These are phyloP conservation scores for Leccinum fallax DNA, from an alignment of 1,284 basidiomycete genomes.

Conservation along the genomic window DNA sequence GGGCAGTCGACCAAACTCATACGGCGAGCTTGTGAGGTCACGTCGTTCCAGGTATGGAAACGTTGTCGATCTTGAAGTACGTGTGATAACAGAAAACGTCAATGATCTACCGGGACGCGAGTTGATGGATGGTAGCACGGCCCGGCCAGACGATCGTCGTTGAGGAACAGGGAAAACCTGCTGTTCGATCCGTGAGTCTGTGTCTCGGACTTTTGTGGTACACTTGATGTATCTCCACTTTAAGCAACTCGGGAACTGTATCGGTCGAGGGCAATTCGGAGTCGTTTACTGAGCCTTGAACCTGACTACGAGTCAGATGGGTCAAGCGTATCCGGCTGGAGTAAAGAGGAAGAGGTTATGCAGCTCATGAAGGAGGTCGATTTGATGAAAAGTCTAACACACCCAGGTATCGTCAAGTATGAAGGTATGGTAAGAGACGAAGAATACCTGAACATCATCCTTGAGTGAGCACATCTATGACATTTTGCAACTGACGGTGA, in stretches of 20 bases:
- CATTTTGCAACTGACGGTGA: slow-evolving; percentile 13
- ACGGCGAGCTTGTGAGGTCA: slow-evolving; percentile 61
- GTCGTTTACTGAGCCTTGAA: slow-evolving; percentile 96
- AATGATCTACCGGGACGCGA: slow-evolving; percentile 66
- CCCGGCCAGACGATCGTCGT: slow-evolving; percentile 77
- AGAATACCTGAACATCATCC: slow-evolving; percentile 85
- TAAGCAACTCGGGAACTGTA: slow-evolving; percentile 94
- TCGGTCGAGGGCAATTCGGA: slow-evolving; percentile 95
- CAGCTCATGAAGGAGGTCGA: slow-evolving; percentile 93
- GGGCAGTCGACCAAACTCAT: slow-evolving; percentile 61
- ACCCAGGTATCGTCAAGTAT: slow-evolving; percentile 95
- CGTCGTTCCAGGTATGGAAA: slow-evolving; percentile 65
- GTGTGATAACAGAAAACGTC: slow-evolving; percentile 53
- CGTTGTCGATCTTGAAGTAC: slow-evolving; percentile 61
- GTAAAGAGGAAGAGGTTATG: slow-evolving; percentile 79
- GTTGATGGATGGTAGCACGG: slow-evolving; percentile 62
- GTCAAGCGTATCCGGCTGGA: slow-evolving; percentile 90
- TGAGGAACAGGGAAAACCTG: slow-evolving; percentile 76
- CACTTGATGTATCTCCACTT: slow-evolving; percentile 16
- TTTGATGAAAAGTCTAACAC: slow-evolving; percentile 82
- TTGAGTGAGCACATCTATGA: slow-evolving; percentile 68
- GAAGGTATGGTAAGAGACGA: slow-evolving; percentile 91
- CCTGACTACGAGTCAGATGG: slow-evolving; percentile 90
- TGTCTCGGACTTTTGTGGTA: not conserved
- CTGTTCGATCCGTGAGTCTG: slow-evolving; percentile 80